A percentile compares a stretch with the other conserved stretches of the same genome.
phyloP scores from a whole-genome alignment of 2,329 filamentous ascomycete species.

The Mycosphaerella sp. region DNA sequence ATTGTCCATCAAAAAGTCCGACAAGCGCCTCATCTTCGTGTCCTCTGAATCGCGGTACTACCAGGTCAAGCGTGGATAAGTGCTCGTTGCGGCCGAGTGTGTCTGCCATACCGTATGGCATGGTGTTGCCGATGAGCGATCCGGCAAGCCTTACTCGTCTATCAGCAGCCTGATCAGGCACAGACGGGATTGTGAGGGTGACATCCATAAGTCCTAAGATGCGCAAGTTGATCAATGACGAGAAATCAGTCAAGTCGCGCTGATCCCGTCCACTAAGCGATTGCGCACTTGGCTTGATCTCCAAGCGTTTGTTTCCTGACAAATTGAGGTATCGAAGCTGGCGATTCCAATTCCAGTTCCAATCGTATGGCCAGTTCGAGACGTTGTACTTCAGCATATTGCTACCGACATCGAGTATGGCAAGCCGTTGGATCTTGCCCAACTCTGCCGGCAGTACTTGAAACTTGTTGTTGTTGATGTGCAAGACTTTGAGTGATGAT shows the following conservation, averaged over 20 bases:
- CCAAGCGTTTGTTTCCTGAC: conserved; percentile 91
- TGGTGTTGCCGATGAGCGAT: conserved; percentile 72
- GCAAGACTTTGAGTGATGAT: conserved; percentile 77
- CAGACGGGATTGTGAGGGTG: conserved; percentile 84
- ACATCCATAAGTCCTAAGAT: conserved; percentile 97
- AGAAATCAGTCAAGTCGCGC: conserved; percentile 83
- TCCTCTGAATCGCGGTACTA: conserved; percentile 85
- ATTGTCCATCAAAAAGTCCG: conserved; percentile 93
- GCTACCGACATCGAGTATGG: conserved; percentile 88
- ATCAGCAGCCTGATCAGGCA: conserved; percentile 93
- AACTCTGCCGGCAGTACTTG: conserved; percentile 93
- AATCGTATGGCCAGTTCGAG: conserved; percentile 97
- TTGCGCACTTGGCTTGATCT: conserved; percentile 67
- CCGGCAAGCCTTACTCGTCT: conserved; percentile 93
- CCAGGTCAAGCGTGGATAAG: conserved; percentile 89
- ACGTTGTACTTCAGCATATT: conserved; percentile 98
- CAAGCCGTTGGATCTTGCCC: conserved; percentile 84
- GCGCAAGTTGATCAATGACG: conserved; percentile 71
- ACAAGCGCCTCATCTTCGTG: conserved; percentile 84
- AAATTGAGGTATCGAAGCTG: conserved; percentile 93
- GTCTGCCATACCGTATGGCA: conserved; percentile 97
- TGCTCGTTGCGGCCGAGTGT: conserved; percentile 90
- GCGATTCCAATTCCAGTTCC: conserved; percentile 99
- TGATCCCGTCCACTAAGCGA: conserved; percentile 50
- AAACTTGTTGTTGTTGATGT: conserved; percentile 97